phyloP scores from a whole-genome alignment of 805 yeast genomes.

The Nakazawaea ambrosiae region DNA sequence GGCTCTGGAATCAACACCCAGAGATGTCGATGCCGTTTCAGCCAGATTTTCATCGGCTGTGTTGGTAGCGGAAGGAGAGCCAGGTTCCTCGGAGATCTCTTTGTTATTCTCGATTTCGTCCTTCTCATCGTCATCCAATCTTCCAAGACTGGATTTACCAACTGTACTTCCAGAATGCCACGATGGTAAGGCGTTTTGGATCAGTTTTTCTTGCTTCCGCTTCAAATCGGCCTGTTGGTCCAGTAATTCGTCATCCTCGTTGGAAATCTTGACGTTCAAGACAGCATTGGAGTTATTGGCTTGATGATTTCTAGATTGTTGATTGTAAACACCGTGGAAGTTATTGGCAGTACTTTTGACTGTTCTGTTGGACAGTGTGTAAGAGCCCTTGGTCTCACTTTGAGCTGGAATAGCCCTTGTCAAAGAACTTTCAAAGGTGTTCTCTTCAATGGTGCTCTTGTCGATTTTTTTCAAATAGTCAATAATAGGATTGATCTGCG shows the following conservation, averaged over 20 bases:
- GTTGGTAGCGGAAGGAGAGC: neutral
- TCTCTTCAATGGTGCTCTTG: constrained; percentile 74
- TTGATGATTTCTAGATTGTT: constrained; percentile 20
- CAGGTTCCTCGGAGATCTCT: neutral
- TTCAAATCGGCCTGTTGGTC: constrained; percentile 61
- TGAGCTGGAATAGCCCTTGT: constrained; percentile 82
- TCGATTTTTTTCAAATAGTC: constrained; percentile 76
- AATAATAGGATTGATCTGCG: constrained; percentile 83
- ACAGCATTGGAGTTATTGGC: constrained; percentile 57
- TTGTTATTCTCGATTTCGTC: constrained; percentile 14
- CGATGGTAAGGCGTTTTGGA: constrained; percentile 92
- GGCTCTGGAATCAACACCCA: constrained; percentile 12
- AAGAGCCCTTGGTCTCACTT: constrained; percentile 60
- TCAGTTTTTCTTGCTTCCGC: constrained; percentile 61
- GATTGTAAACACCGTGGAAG: constrained; percentile 19
- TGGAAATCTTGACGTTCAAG: constrained; percentile 82
- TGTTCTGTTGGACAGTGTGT: constrained; percentile 46
- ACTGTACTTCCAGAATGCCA: constrained; percentile 95
- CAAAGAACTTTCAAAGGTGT: constrained; percentile 80
- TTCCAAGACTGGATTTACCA: constrained; percentile 57
- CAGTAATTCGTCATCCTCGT: constrained; percentile 71
- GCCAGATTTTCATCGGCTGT: neutral
- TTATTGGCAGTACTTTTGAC: constrained; percentile 16
- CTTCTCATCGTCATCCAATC: constrained; percentile 44
- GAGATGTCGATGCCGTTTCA: neutral